Base-by-base conservation (phyloP, 352 stramenopile species). In the Phytophthora palmivora region DNA sequence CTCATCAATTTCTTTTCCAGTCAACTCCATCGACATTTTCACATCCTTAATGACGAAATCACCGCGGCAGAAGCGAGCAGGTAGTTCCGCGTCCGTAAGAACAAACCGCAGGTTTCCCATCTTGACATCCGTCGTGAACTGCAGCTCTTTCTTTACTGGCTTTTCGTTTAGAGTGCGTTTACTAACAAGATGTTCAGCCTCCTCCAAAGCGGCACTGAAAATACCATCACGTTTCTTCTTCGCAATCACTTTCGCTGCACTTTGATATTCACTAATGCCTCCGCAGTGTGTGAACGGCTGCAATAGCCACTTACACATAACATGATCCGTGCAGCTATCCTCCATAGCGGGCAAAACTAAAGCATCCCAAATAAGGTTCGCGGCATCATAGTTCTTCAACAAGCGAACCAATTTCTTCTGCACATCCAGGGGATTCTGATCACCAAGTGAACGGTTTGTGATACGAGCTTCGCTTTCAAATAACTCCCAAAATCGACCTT, bases 371-470 rank as follows among this genome's bases (percentile, higher is more conserved):
- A 76, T 78, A 0, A 83, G 49, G 37, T 89, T 79, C 0, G 83
- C 83, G 0, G 81, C 81, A 38, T 89, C 79, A 43, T 88, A 89
- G 45, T 88, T 88, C 58, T 89, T 79, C 38, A 92, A 38, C 39
- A 92, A 37, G 6, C 83, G 81, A 28, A 92, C 72, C 12, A 92
- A 46, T 59, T 92, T 92, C 63, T 89, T 89, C 45, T 92, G 83
- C 16, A 89, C 60, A 59, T 87, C 77, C 18, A 89, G 24, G 16
- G 77, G 79, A 22, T 73, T 70, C 38, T 87, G 79, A 4, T 54
- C 51, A 1, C 67, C 65, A 21, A 89, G 60, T 10, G 58, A 76
- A 38, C 70, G 61, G 9, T 79, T 80, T n/a, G 55, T 70, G n/a
- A 84, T 54, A 14, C 66, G 72, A 34, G 74, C 72, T 72, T 92